These are phyloP conservation scores for Canariomyces notabilis DNA, from an alignment of 2,329 filamentous ascomycete species.

Conservation along the genomic window DNA sequence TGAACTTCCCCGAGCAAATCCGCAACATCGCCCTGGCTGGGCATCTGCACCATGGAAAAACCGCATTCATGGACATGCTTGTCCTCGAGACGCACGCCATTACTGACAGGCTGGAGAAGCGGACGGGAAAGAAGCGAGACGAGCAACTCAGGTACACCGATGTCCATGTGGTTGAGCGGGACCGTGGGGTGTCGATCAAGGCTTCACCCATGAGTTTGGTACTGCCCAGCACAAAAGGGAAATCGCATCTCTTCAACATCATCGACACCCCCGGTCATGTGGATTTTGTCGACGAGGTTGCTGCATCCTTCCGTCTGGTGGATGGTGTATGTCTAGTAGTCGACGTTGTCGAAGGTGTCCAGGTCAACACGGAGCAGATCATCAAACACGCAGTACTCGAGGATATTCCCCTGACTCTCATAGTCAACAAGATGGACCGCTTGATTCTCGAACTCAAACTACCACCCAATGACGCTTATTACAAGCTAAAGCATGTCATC, in stretches of 20 bases:
- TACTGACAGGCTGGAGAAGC: constrained; percentile 69
- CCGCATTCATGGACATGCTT: constrained; percentile 96
- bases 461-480: constrained; percentile 92
- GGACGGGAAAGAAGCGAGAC: constrained; percentile 74
- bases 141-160: constrained; percentile 95
- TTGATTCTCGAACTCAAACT: constrained; percentile 91
- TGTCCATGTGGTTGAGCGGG: constrained; percentile 80
- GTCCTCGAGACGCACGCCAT: constrained; percentile 94
- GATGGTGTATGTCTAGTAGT: constrained; percentile 92
- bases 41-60: constrained; percentile 96
- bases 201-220: constrained; percentile 91
- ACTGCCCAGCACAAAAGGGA: constrained; percentile 80
- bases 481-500: constrained; percentile 97
- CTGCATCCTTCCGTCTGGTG: constrained; percentile 76
- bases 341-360: constrained; percentile 98
- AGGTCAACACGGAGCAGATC: constrained; percentile 93
- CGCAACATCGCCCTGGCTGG: constrained; percentile 89
- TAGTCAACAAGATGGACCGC: constrained; percentile 97
- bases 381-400: constrained; percentile 93
- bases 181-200: constrained; percentile 88
- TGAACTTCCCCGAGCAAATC: constrained; percentile 93
- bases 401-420: constrained; percentile 78
- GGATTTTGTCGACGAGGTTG: constrained; percentile 97
- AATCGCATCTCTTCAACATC: constrained; percentile 92
- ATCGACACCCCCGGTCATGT: constrained; percentile 96